A percentile compares a stretch with the other conserved stretches of the same genome.
phyloP scores from a whole-genome alignment of 305 asterid genomes.

The Striga hermonthica region DNA sequence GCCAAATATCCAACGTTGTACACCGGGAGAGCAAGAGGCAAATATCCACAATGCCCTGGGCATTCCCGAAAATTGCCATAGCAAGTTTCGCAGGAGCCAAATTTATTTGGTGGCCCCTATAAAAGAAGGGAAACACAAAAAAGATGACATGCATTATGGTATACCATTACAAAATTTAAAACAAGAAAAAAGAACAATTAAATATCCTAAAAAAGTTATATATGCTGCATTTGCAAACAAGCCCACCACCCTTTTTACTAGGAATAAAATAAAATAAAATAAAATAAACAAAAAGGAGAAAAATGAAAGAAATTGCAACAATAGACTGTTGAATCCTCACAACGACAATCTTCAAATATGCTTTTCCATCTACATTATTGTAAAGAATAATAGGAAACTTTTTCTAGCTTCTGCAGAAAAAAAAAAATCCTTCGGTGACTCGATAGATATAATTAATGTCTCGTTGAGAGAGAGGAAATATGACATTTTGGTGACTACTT shows the following conservation, averaged over 20 bases:
- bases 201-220: not conserved
- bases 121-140: slow-evolving; percentile 20
- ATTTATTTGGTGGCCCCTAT: slow-evolving; percentile 88
- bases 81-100: slow-evolving; percentile 60
- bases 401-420: too few relatives aligned
- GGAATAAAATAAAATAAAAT: too few relatives aligned
- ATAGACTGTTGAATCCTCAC: too few relatives aligned
- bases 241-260: not conserved
- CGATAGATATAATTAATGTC: too few relatives aligned
- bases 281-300: too few relatives aligned
- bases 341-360: too few relatives aligned
- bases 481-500: not conserved
- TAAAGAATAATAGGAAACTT: too few relatives aligned
- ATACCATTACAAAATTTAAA: not conserved
- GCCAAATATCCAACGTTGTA: slow-evolving; percentile 70
- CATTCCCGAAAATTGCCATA: slow-evolving; percentile 55
- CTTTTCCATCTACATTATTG: too few relatives aligned
- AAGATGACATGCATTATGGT: not conserved
- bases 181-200: not conserved
- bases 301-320: too few relatives aligned
- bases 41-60: slow-evolving; percentile 85
- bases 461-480: too few relatives aligned
- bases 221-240: not conserved
- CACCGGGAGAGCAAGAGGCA: slow-evolving; percentile 77
- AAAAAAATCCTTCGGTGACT: too few relatives aligned